These are phyloP conservation scores for Pseudogymnoascus sp. DNA, from an alignment of 2,329 filamentous ascomycete species.

Conservation along the genomic window DNA sequence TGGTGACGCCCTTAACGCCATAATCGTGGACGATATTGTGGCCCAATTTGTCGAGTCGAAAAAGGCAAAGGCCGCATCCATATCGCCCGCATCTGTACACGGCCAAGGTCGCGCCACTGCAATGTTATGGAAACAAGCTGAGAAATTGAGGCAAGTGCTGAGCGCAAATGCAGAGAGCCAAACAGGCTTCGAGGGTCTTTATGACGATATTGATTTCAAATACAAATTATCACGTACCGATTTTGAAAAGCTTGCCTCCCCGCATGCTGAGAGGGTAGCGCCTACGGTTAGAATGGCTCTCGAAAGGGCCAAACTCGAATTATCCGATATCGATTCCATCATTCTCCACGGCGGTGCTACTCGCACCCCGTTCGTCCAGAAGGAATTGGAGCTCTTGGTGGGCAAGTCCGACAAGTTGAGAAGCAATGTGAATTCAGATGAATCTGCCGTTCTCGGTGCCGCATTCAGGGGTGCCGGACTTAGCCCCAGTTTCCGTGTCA, in stretches of 20 bases:
- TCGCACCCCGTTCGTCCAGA: constrained; percentile 90
- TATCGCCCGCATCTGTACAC: constrained; percentile 55
- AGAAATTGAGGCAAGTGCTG: constrained; percentile 76
- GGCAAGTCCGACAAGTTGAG: constrained; percentile 71
- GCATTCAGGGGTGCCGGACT: constrained; percentile 88
- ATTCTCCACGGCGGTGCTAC: constrained; percentile 89
- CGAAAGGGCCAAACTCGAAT: constrained; percentile 59
- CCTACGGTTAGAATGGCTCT: constrained; percentile 66
- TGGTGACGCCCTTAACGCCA: constrained; percentile 77
- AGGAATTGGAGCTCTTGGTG: constrained; percentile 66
- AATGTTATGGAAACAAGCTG: constrained; percentile 87
- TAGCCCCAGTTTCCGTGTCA: constrained; percentile 93
- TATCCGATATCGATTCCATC: constrained; percentile 74
- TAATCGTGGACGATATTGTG: constrained; percentile 86
- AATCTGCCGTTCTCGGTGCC: constrained; percentile 91
- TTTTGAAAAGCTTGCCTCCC: constrained; percentile 70
- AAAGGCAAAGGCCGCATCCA: constrained; percentile 54
- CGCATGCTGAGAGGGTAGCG: constrained; percentile 59
- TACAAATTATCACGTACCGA: constrained; percentile 74
- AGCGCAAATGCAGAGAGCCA: constrained; percentile 83
- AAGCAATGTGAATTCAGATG: constrained; percentile 92
- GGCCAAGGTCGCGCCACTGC: constrained; percentile 75
- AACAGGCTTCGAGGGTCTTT: constrained; percentile 77
- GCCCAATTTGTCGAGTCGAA: constrained; percentile 64
- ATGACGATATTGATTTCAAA: constrained; percentile 86